phyloP scores from a whole-genome alignment of 306 rosid species.

The Cicer cuneatum region DNA sequence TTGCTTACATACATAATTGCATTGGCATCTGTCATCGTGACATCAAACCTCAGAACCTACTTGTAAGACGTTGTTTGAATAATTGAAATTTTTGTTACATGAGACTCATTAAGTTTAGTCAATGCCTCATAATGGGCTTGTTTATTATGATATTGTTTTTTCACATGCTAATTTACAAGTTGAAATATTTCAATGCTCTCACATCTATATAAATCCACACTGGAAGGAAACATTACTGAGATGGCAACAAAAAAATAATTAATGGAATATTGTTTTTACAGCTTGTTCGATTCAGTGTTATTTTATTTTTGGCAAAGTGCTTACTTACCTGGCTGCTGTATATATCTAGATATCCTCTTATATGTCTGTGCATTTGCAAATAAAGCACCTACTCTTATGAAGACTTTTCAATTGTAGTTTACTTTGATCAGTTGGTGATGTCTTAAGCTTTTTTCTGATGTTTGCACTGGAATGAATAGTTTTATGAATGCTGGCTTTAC shows the following conservation, averaged over 20 bases:
- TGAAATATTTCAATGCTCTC: slow-evolving; percentile 28
- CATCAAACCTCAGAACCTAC: slow-evolving; percentile 98
- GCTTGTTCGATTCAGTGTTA: background rate
- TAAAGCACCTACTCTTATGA: background rate
- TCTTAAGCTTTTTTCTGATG: slow-evolving; percentile 22
- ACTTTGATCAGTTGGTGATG: slow-evolving; percentile 12
- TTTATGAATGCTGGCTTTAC: slow-evolving; percentile 17
- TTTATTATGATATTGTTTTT: slow-evolving; percentile 24
- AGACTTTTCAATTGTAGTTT: slow-evolving; percentile 3
- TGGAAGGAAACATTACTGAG: slow-evolving; percentile 16
- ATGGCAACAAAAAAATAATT: slow-evolving; percentile 12
- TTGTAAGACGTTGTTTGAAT: slow-evolving; percentile 60
- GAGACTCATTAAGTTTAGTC: slow-evolving; percentile 14
- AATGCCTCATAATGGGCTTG: slow-evolving; percentile 1
- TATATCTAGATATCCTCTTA: no score
- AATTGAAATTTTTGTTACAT: slow-evolving; percentile 9
- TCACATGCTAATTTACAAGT: slow-evolving; percentile 23
- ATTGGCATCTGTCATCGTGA: slow-evolving; percentile 97
- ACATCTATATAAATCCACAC: slow-evolving; percentile 27
- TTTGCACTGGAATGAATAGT: slow-evolving; percentile 1
- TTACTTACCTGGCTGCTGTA: background rate
- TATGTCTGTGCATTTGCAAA: background rate
- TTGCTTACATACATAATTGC: slow-evolving; percentile 95
- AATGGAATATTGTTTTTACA: background rate
- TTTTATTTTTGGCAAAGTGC: slow-evolving; percentile 18